Percentiles rank a stretch among this genome's conserved stretches.
Conservation (phyloP, 1,139 yeast species). For the Saccharomycopsis hybrid region DNA sequence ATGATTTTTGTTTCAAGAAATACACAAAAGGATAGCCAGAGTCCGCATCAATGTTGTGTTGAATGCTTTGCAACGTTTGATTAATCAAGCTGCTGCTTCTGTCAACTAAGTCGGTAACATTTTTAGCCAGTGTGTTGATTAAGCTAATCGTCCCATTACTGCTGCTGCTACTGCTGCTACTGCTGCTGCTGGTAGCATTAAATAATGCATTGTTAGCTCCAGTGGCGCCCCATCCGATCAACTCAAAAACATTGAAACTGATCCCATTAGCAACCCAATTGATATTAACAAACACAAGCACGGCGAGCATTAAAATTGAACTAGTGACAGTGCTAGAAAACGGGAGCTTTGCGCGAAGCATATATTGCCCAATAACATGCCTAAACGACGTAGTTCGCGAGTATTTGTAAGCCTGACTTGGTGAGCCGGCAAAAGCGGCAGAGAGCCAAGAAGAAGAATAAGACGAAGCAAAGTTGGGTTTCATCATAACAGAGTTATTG, state of each 20-base stretch:
- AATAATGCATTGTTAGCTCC: too few relatives aligned
- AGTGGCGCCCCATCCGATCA: background rate
- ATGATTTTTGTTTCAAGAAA: conserved; percentile 27
- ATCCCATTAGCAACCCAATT: conserved; percentile 27
- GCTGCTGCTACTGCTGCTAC: too few relatives aligned
- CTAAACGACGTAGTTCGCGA: background rate
- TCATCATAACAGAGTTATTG: too few relatives aligned
- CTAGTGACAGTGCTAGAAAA: conserved; percentile 26
- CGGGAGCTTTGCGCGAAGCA: conserved; percentile 35
- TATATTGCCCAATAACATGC: conserved; percentile 1
- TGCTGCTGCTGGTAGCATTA: too few relatives aligned
- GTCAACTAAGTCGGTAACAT: background rate
- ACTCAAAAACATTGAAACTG: conserved; percentile 3
- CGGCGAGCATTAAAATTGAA: conserved; percentile 24
- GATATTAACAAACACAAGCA: conserved; percentile 25
- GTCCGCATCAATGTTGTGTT: background rate
- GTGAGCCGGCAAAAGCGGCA: too few relatives aligned
- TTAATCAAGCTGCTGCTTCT: background rate
- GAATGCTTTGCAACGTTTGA: background rate
- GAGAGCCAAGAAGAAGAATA: too few relatives aligned
- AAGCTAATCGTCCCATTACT: too few relatives aligned
- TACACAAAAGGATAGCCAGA: background rate
- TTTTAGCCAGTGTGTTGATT: background rate
- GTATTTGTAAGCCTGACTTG: too few relatives aligned
- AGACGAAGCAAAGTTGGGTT: too few relatives aligned